phyloP scores from a whole-genome alignment of 108 stramenopile species.

The Schizochytrium sp. region DNA sequence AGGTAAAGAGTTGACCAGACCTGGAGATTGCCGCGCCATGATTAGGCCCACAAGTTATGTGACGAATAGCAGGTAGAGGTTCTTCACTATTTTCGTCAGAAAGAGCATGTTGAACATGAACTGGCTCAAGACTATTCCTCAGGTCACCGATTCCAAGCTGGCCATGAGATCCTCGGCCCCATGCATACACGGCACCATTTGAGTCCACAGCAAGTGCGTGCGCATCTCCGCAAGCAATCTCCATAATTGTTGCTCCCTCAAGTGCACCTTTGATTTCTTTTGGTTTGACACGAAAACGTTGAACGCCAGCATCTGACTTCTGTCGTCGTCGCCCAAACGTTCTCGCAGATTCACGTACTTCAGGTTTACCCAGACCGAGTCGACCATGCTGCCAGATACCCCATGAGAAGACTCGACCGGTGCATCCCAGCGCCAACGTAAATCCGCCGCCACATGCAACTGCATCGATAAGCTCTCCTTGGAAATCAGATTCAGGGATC shows the following conservation, averaged over 20 bases:
- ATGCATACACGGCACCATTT: background rate
- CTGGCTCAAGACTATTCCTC: background rate
- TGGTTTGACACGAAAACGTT: background rate
- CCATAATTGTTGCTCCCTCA: background rate
- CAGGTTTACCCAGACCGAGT: slow-evolving; percentile 16
- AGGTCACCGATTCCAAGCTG: slow-evolving; percentile 28
- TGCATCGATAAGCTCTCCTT: background rate
- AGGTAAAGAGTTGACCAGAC: background rate
- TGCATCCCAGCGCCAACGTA: slow-evolving; percentile 22
- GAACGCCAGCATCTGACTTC: background rate
- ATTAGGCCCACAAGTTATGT: slow-evolving; percentile 9
- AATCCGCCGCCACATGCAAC: slow-evolving; percentile 28
- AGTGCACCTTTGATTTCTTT: background rate
- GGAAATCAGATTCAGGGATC: background rate
- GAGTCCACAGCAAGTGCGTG: slow-evolving; percentile 25
- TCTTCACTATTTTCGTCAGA: background rate
- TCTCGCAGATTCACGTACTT: background rate
- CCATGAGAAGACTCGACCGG: background rate
- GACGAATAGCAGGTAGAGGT: background rate
- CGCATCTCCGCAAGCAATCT: background rate
- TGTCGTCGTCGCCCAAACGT: background rate
- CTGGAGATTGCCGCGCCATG: background rate
- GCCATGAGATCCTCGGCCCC: slow-evolving; percentile 35
- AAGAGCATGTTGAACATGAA: background rate
- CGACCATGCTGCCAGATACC: slow-evolving; percentile 47